A percentile compares a stretch with the other conserved stretches of the same genome.
These are phyloP conservation scores for Colletotrichum sp. DNA, from an alignment of 2,329 filamentous ascomycete genomes.

Conservation along the genomic window DNA sequence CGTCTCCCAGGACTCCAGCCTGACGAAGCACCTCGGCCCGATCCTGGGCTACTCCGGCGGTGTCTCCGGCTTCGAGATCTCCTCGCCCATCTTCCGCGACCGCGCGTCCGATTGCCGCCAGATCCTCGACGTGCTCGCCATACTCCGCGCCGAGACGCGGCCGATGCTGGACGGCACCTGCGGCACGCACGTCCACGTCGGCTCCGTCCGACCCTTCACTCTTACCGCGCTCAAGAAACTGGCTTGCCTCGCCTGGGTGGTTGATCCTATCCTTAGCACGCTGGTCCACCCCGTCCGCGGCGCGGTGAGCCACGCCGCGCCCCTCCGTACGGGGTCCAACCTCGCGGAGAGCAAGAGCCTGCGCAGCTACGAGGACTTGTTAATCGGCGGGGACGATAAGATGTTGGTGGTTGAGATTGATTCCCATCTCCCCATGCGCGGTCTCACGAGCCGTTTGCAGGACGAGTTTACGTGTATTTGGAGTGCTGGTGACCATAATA, in stretches of 20 bases:
- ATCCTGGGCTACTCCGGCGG: neutral
- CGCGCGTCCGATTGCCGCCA: neutral
- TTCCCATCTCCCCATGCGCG: neutral
- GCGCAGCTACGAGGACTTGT: neutral
- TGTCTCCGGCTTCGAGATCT: neutral
- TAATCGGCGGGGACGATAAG: neutral
- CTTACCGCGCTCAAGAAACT: neutral
- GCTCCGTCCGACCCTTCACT: neutral
- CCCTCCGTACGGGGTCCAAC: neutral
- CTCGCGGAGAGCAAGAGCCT: neutral
- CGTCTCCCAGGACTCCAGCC: neutral
- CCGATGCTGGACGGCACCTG: neutral
- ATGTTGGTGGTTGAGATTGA: neutral
- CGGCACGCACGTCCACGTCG: slow-evolving; percentile 12
- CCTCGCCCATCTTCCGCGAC: neutral
- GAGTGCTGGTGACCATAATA: neutral
- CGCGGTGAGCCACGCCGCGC: neutral
- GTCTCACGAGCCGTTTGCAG: neutral
- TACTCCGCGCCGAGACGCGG: neutral
- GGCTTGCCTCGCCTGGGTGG: neutral
- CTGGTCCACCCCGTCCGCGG: neutral
- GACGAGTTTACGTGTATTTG: neutral
- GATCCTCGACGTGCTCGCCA: neutral
- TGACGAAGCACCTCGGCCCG: neutral
- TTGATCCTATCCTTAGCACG: neutral